Percentiles rank a stretch among this genome's conserved stretches.
phyloP scores from a whole-genome alignment of 2,329 filamentous ascomycete species.

The Basipetospora chlamydospora region DNA sequence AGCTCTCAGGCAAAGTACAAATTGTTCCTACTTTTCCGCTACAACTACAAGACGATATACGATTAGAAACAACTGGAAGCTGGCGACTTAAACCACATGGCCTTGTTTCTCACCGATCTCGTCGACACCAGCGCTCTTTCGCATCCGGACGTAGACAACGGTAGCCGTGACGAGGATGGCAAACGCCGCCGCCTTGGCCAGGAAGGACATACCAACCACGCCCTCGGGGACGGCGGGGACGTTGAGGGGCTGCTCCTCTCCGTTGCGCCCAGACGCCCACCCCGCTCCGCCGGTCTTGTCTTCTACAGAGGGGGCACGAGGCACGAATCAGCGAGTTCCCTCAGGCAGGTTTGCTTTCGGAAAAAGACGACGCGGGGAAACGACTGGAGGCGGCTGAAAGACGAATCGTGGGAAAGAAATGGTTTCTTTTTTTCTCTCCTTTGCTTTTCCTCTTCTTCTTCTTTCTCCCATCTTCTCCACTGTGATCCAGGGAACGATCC shows the following conservation, averaged over 20 bases:
- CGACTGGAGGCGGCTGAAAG: neutral
- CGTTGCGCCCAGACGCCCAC: constrained; percentile 21
- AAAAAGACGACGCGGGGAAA: constrained; percentile 7
- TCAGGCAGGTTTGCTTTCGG: constrained; percentile 3
- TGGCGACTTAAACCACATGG: too few species aligned
- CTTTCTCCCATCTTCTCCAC: too few species aligned
- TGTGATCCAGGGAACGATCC: too few species aligned
- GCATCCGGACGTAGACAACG: constrained; percentile 22
- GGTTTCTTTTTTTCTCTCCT: too few species aligned
- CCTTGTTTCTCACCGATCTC: too few species aligned
- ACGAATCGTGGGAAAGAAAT: neutral
- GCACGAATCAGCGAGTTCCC: constrained; percentile 18
- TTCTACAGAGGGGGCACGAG: constrained; percentile 13
- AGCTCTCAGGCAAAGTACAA: too few species aligned
- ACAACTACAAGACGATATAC: too few species aligned
- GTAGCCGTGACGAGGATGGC: constrained; percentile 26
- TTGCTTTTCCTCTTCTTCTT: too few species aligned
- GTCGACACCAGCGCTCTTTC: constrained; percentile 1
- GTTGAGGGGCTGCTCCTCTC: constrained; percentile 16
- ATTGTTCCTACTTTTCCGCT: constrained; percentile 4
- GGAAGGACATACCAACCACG: constrained; percentile 25
- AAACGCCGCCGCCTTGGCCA: constrained; percentile 37
- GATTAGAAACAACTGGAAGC: too few species aligned
- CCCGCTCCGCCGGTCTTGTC: constrained; percentile 20
- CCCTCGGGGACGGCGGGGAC: constrained; percentile 13